phyloP scores from a whole-genome alignment of 139 green algal genomes.

The Chlorella sp. region DNA sequence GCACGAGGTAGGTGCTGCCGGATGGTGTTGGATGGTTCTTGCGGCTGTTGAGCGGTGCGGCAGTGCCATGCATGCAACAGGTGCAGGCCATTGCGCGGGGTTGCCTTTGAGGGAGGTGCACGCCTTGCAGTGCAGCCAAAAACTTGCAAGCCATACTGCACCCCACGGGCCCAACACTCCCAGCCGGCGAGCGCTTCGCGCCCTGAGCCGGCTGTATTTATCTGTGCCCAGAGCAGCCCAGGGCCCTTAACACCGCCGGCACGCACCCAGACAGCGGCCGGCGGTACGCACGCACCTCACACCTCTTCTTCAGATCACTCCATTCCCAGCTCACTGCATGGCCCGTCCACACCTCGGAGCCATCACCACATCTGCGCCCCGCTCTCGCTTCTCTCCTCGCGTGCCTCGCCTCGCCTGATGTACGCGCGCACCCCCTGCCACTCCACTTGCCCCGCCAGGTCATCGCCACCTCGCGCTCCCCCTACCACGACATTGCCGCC shows the following conservation, averaged over 20 bases:
- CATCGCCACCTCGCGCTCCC: conserved; percentile 81
- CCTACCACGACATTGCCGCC: conserved; percentile 76
- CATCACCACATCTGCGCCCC: not conserved
- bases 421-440: not conserved
- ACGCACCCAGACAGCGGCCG: conserved; percentile 15
- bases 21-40: no score
- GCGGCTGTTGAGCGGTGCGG: not conserved
- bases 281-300: conserved; percentile 16
- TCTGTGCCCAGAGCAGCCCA: conserved; percentile 11
- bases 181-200: conserved; percentile 8
- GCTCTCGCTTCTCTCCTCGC: not conserved
- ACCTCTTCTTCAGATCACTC: not conserved
- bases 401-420: not conserved
- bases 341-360: no score
- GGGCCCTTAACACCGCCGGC: conserved; percentile 10
- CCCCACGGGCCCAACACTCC: conserved; percentile 13
- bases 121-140: not conserved
- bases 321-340: not conserved
- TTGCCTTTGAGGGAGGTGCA: no score
- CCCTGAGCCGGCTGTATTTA: conserved; percentile 15
- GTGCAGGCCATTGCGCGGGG: no score
- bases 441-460: conserved; percentile 55
- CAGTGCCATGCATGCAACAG: no score
- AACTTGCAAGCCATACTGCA: no score
- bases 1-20: conserved; percentile 59